These are phyloP conservation scores for Populus hybrid DNA, from an alignment of 441 rosid genomes.

Conservation along the genomic window DNA sequence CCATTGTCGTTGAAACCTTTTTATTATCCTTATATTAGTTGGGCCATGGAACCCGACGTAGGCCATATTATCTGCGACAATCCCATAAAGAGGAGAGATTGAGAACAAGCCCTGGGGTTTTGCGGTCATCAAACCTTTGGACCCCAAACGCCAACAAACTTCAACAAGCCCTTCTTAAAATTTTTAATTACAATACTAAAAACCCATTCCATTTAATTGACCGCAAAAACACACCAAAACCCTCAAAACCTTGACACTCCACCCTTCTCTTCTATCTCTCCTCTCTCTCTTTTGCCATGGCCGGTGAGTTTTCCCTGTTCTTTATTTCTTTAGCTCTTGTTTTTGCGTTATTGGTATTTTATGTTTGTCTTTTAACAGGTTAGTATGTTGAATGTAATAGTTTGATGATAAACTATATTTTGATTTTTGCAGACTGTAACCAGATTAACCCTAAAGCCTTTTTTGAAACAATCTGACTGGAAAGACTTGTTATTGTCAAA, in stretches of 20 bases:
- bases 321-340: background rate
- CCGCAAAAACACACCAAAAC: background rate
- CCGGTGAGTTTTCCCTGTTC: background rate
- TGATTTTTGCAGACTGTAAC: constrained; percentile 56
- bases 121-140: background rate
- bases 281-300: background rate
- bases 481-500: constrained; percentile 79
- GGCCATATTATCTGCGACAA: background rate
- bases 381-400: background rate
- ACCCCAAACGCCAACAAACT: background rate
- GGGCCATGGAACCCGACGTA: background rate
- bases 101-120: background rate
- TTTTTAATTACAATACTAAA: background rate
- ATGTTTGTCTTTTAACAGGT: background rate
- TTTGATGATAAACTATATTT: background rate
- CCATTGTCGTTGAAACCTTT: background rate
- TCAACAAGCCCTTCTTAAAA: background rate
- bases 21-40: background rate
- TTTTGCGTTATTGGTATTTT: background rate
- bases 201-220: background rate
- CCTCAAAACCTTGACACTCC: background rate
- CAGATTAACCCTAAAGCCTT: constrained; percentile 79
- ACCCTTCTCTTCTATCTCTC: background rate
- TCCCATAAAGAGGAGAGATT: background rate
- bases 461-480: constrained; percentile 90